phyloP scores from a whole-genome alignment of 2,329 filamentous ascomycete species.

The Pyricularia sp. region DNA sequence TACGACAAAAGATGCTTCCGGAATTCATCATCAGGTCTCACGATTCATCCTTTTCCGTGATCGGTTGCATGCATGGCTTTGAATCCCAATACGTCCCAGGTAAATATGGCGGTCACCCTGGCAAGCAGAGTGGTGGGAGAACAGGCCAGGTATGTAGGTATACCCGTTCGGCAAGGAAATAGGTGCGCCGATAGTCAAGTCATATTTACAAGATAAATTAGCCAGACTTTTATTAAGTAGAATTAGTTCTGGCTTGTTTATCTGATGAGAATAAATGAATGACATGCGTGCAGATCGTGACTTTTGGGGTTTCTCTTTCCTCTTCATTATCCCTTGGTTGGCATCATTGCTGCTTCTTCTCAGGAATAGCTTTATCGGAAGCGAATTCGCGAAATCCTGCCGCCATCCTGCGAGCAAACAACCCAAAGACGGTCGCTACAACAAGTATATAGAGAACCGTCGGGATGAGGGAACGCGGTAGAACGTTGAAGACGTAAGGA shows the following conservation, averaged over 20 bases:
- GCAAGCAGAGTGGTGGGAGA: not conserved
- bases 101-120: not conserved
- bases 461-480: slow-evolving; percentile 69
- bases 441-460: slow-evolving; percentile 59
- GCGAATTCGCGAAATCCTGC: not conserved
- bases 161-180: not conserved
- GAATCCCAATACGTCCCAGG: not conserved
- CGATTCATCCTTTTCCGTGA: not conserved
- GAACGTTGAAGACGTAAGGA: slow-evolving; percentile 68
- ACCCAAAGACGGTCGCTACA: slow-evolving; percentile 43
- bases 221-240: not conserved
- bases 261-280: not conserved
- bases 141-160: too few species aligned
- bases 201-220: not conserved
- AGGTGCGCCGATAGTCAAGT: not conserved
- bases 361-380: not conserved
- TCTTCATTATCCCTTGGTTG: too few species aligned
- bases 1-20: not conserved
- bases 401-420: slow-evolving; percentile 28
- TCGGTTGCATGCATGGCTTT: not conserved
- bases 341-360: not conserved
- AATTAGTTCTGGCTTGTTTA: not conserved
- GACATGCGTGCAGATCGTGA: too few species aligned
- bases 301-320: not conserved
- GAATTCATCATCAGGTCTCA: not conserved